phyloP scores from a whole-genome alignment of 2,329 filamentous ascomycete species.

The Calonectria henricotiae region DNA sequence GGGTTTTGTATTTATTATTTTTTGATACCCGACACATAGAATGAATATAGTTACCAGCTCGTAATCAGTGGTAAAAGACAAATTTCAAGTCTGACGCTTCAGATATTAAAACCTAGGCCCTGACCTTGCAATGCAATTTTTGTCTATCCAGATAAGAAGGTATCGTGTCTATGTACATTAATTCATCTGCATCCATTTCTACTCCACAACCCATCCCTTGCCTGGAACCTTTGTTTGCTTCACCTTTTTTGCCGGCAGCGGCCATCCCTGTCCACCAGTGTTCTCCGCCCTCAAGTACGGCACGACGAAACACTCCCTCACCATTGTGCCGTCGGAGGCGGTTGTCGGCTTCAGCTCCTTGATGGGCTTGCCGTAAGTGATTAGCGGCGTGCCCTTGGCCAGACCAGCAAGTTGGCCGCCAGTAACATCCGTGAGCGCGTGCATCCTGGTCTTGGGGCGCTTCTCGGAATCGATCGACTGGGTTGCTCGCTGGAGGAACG shows the following conservation, averaged over 20 bases:
- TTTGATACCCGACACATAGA: conserved; percentile 50
- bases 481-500: conserved; percentile 82
- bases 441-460: conserved; percentile 85
- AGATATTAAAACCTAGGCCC: background rate
- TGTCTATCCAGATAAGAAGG: conserved; percentile 41
- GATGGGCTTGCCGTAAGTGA: conserved; percentile 91
- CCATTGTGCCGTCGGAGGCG: conserved; percentile 58
- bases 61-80: no score
- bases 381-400: conserved; percentile 86
- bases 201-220: conserved; percentile 82
- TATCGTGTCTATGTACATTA: conserved; percentile 47
- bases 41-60: background rate
- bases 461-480: conserved; percentile 69
- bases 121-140: conserved; percentile 8
- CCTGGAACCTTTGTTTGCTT: conserved; percentile 82
- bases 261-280: conserved; percentile 82
- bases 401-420: conserved; percentile 83
- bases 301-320: conserved; percentile 87
- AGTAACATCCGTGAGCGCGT: conserved; percentile 85
- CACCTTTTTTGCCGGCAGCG: conserved; percentile 87
- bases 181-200: conserved; percentile 34
- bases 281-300: conserved; percentile 82
- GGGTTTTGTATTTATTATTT: conserved; percentile 36
- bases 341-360: conserved; percentile 78
- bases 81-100: background rate